phyloP scores from a whole-genome alignment of 2,329 filamentous ascomycete genomes.

The Trichoderma endophyticum region DNA sequence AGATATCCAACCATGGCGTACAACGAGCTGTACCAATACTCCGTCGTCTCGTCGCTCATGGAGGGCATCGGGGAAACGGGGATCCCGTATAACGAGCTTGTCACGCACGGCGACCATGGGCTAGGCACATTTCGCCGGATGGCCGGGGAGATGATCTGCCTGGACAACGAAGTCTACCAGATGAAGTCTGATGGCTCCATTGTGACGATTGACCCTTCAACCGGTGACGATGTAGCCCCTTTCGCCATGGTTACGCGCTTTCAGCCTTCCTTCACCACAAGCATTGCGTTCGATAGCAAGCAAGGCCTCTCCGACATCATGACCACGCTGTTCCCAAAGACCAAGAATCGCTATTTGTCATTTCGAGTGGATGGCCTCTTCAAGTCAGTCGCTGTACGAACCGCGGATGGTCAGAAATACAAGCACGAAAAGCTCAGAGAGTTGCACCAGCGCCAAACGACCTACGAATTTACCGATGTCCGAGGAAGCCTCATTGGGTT shows the following conservation, averaged over 20 bases:
- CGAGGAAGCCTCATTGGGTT: conserved; percentile 1
- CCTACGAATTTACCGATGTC: neutral
- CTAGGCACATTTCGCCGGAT: conserved; percentile 14
- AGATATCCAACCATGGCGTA: neutral
- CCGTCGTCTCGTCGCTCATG: conserved; percentile 12
- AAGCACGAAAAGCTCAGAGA: neutral
- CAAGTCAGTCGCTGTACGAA: neutral
- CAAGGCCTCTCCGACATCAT: neutral
- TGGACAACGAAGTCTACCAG: conserved; percentile 3
- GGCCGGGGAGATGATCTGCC: conserved; percentile 6
- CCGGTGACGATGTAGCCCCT: neutral
- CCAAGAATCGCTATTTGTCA: neutral
- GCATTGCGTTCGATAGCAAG: neutral
- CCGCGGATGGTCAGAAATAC: neutral
- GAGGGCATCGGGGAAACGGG: neutral
- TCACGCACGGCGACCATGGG: neutral
- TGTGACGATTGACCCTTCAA: neutral
- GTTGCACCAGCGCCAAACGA: neutral
- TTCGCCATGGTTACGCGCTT: conserved; percentile 9
- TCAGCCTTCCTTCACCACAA: neutral
- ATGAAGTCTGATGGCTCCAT: conserved; percentile 12
- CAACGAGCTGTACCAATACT: conserved; percentile 10
- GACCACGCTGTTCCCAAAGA: neutral
- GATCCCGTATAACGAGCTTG: neutral
- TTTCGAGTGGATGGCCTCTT: neutral